Base-by-base conservation (phyloP, 441 rosid species). In the Aleurites moluccanus region DNA sequence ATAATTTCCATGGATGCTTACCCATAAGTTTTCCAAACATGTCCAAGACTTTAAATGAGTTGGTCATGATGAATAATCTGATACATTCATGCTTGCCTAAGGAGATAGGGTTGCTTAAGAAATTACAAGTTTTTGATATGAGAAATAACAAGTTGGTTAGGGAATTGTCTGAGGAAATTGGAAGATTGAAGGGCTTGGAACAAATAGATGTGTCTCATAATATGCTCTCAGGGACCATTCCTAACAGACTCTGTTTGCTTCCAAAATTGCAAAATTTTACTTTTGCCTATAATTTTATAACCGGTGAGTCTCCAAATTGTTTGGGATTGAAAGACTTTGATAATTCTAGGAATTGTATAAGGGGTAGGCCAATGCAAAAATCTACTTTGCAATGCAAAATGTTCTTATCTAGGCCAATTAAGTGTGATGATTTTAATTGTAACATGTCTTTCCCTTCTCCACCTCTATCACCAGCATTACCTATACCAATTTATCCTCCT, bases 1-100 rank as follows among this genome's bases (percentile, higher is more conserved):
- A 94, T 65, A 83, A 80, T 14, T 90, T 92, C 81, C 92, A 80
- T 47, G 98, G 98, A 28, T 94, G 99, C 74, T 74, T 92, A 5
- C 99, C 98, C 3, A 49, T 88, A 10, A 91, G 96, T 79, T 76
- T 94, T 7, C 85, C 80, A 0, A 90, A 94, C 84, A 94, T 94
- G 98, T 78, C 92, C 18, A 76, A 63, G 44, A 89, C 90, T 64
- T 87, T 94, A 25, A 79, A 90, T 30, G 98, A 92, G 80, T 81
- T 92, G 47, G 87, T 92, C 49, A 69, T 92, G 49, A 80, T 81
- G 92, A 88, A 92, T 83, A 92, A 90, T 69, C 91, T 88, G 60
- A 68, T 94, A 2, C 83, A 83, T 53, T 91, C 96, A 21, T 94
- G 99, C 80, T 77, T 92, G 74, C 99, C 97, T 4, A 38, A 75